These are phyloP conservation scores for Russula sp. DNA, from an alignment of 768 basidiomycete species.

Conservation along the genomic window DNA sequence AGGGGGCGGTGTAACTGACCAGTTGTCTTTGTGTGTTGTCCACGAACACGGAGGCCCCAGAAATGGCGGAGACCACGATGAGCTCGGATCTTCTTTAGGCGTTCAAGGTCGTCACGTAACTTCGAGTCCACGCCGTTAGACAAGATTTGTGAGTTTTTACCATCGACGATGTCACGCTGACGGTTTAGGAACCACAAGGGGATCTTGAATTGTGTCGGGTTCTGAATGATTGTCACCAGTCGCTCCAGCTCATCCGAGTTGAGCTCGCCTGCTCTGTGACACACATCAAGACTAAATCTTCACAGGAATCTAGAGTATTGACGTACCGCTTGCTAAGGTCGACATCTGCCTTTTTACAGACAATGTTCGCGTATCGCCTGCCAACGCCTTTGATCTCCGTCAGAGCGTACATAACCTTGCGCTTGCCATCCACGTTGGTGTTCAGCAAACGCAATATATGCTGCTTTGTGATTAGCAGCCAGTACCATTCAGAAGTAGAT, in stretches of 20 bases:
- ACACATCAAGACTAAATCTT: background rate
- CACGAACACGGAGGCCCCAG: slow-evolving; percentile 93
- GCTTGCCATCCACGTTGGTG: slow-evolving; percentile 99
- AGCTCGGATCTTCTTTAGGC: slow-evolving; percentile 97
- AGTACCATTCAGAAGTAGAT: background rate
- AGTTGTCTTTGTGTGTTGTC: slow-evolving; percentile 99
- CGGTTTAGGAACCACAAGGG: slow-evolving; percentile 99
- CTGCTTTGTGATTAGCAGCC: slow-evolving; percentile 34
- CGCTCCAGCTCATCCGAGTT: slow-evolving; percentile 99
- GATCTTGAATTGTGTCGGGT: slow-evolving; percentile 99
- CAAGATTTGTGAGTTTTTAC: slow-evolving; percentile 92
- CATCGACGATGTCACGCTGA: slow-evolving; percentile 96
- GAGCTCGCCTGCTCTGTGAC: slow-evolving; percentile 86
- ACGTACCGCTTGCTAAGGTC: slow-evolving; percentile 96
- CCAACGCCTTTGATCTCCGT: slow-evolving; percentile 99
- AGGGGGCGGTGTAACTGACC: slow-evolving; percentile 39
- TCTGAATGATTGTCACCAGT: slow-evolving; percentile 98
- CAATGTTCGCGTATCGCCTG: slow-evolving; percentile 95
- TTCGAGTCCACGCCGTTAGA: slow-evolving; percentile 98
- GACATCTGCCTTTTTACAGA: slow-evolving; percentile 99
- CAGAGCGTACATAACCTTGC: slow-evolving; percentile 98
- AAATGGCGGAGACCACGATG: slow-evolving; percentile 90
- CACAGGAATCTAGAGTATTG: background rate
- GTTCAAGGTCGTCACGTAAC: slow-evolving; percentile 95
- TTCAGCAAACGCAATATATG: slow-evolving; percentile 99